These are phyloP conservation scores for Choiromyces venosus DNA, from an alignment of 495 filamentous ascomycete species.

Conservation along the genomic window DNA sequence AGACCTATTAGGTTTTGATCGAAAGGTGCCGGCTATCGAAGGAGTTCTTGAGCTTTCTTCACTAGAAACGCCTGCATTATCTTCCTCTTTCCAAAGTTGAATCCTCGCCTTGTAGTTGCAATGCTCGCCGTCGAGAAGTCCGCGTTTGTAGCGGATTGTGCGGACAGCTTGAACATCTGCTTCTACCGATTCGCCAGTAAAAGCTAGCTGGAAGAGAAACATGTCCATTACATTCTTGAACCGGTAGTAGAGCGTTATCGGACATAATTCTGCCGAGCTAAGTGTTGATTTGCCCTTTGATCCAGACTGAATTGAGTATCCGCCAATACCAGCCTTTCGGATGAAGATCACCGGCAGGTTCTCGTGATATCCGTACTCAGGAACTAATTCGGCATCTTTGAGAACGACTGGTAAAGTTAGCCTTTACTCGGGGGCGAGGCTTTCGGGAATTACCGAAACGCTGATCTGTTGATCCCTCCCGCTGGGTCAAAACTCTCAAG, in stretches of 20 bases:
- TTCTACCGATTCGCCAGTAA: slow-evolving; percentile 32
- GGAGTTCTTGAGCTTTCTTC: not conserved
- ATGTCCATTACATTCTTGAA: slow-evolving; percentile 27
- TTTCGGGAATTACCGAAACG: slow-evolving; percentile 10
- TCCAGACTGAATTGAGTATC: slow-evolving; percentile 22
- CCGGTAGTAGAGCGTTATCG: slow-evolving; percentile 24
- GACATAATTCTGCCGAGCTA: not conserved
- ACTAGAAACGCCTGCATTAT: not conserved
- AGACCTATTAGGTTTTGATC: slow-evolving; percentile 3
- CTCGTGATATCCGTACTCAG: slow-evolving; percentile 36
- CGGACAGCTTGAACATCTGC: slow-evolving; percentile 34
- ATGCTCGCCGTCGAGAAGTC: slow-evolving; percentile 28
- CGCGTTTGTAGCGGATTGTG: slow-evolving; percentile 32
- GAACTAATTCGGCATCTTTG: slow-evolving; percentile 27
- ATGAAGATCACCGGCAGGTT: slow-evolving; percentile 34
- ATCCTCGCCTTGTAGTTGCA: slow-evolving; percentile 31
- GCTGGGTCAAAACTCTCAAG: slow-evolving; percentile 29
- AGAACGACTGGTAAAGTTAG: slow-evolving; percentile 18
- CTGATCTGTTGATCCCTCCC: slow-evolving; percentile 23
- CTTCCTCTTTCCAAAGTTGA: slow-evolving; percentile 34
- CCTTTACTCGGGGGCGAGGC: not conserved
- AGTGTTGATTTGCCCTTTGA: not conserved
- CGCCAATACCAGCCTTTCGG: slow-evolving; percentile 23
- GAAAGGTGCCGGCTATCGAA: slow-evolving; percentile 7
- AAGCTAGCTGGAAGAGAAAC: slow-evolving; percentile 37